Base-by-base conservation (phyloP, 306 rosid species). In the Vachellia collinsii region DNA sequence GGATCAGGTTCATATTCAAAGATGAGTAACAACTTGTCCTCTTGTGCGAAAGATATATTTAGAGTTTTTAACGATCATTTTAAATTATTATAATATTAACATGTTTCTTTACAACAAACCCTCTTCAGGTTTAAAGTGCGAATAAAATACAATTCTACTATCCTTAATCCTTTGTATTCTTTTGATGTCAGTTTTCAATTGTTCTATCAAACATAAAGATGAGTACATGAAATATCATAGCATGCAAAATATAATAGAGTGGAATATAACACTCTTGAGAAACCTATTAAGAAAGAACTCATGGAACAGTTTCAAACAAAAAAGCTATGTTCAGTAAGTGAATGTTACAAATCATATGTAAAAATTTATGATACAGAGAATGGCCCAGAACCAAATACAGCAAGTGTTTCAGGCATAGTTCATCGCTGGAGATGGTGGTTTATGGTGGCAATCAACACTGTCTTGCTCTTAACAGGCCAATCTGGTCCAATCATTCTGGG, bases 401-500 rank as follows among this genome's bases (percentile, higher is more conserved):
- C 46, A 29, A 47, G 72, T 76, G 44, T 17, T 62, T 44, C 36
- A 25, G 47, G 9, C 44, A 59, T 51, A 41, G 58, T 85, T 43
- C 46, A 78, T 71, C 75, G 73, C 63, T 89, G 91, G 89, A 88
- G 86, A 73, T 89, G 94, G 97, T 86, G 92, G 91, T 54, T 84
- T 82, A 62, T 90, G 80, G 89, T 90, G 80, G 80, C 78, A n/a
- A 29, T 86, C 73, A 90, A 89, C 89, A 75, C 86, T 42, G n/a
- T 69, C 62, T 82, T 88, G 73, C 91, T 92, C 80, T 11, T 92
- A 39, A 85, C 82, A 12, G 97, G 93, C 44, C 97, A 92, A 79
- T 76, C 94, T 62, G 91, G 88, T 72, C 90, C 97, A n/a, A 87
- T 88, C 23, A 70, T 92, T 66, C 87, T 90, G 4, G 93, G 93